Evolutionary conservation across 1,284 basidiomycete species (phyloP).

Genomic region (Microbotryum lychnidis-dioicae): DNA sequence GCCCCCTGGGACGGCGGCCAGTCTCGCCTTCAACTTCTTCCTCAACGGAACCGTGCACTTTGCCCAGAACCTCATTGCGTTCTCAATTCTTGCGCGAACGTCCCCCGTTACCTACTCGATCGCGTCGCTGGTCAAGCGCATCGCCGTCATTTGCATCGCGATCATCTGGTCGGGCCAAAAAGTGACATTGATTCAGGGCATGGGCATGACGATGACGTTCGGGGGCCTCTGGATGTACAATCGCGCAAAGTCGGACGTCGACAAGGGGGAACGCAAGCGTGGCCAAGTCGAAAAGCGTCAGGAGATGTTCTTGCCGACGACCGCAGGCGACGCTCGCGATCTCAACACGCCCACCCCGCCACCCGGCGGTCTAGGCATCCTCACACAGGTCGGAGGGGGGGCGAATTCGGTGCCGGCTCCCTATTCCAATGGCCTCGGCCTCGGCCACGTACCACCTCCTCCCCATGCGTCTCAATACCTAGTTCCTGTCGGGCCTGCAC

Average conservation of each 20-base stretch:
- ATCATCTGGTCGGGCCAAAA: constrained; percentile 93
- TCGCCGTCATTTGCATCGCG: constrained; percentile 95
- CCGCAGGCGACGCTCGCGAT: constrained; percentile 34
- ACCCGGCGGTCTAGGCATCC: no score
- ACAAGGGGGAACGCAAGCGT: constrained; percentile 79
- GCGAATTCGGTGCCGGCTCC: no score
- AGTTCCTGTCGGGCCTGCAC: no score
- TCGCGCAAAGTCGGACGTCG: constrained; percentile 83
- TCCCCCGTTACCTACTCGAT: constrained; percentile 99
- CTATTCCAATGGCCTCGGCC: no score
- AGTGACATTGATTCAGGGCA: constrained; percentile 72
- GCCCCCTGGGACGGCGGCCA: constrained; percentile 10
- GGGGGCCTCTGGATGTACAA: constrained; percentile 94
- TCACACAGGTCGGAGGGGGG: no score
- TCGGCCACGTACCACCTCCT: no score
- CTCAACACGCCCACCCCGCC: no score
- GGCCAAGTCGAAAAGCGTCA: constrained; percentile 70
- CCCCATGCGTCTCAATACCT: no score
- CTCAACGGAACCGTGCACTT: constrained; percentile 95
- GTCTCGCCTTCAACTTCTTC: constrained; percentile 59
- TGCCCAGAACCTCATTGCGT: constrained; percentile 93
- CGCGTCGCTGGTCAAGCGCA: constrained; percentile 93
- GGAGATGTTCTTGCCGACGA: constrained; percentile 62
- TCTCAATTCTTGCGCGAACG: constrained; percentile 87
- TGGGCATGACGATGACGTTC: constrained; percentile 83